Percentiles rank a stretch among this genome's conserved stretches.
phyloP scores from a whole-genome alignment of 805 yeast genomes.

The Debaryomyces tyrocola region DNA sequence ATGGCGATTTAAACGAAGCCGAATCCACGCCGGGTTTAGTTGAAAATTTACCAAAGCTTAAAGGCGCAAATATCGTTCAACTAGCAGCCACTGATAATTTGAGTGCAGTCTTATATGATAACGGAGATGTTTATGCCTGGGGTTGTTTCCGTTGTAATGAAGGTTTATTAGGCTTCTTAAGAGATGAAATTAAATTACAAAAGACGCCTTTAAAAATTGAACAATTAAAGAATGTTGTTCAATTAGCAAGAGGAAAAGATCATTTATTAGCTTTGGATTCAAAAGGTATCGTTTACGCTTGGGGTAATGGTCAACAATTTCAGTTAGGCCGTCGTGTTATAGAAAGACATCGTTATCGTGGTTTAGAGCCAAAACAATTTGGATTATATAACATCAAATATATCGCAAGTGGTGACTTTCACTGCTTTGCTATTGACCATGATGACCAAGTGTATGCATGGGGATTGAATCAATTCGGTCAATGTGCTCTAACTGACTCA shows the following conservation, averaged over 20 bases:
- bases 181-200: constrained; percentile 59
- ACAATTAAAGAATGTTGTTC: constrained; percentile 67
- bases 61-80: constrained; percentile 59
- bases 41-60: constrained; percentile 54
- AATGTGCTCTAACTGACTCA: constrained; percentile 70
- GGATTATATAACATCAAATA: constrained; percentile 77
- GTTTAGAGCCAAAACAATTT: constrained; percentile 79
- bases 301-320: constrained; percentile 96
- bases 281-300: constrained; percentile 85
- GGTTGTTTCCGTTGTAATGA: constrained; percentile 95
- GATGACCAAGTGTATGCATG: constrained; percentile 76
- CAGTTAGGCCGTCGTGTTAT: constrained; percentile 86
- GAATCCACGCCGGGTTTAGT: constrained; percentile 90
- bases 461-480: constrained; percentile 98
- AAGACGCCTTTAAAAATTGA: constrained; percentile 62
- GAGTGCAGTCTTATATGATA: constrained; percentile 73
- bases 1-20: constrained; percentile 81
- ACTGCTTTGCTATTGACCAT: constrained; percentile 84
- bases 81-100: constrained; percentile 91
- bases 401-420: constrained; percentile 93
- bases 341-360: constrained; percentile 73
- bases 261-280: constrained; percentile 82
- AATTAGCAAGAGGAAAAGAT: constrained; percentile 90
- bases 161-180: constrained; percentile 83
- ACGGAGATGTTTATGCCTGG: constrained; percentile 95